These are phyloP conservation scores for Huntiella omanensis DNA, from an alignment of 2,329 filamentous ascomycete species.

Conservation along the genomic window DNA sequence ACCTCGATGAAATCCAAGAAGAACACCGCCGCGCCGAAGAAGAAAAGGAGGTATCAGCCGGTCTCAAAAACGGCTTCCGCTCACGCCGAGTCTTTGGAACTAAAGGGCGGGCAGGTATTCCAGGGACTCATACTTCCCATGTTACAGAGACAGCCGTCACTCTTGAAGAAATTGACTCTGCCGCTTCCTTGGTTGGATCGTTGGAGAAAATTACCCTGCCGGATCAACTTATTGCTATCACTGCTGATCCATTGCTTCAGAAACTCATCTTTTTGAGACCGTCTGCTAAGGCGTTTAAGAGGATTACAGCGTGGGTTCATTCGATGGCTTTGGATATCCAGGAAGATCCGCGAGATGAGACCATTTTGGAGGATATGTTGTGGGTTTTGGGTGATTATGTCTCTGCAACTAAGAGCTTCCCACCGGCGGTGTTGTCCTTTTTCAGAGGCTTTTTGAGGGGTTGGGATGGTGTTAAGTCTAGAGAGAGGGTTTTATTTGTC, in stretches of 20 bases:
- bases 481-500: slow-evolving; percentile 36
- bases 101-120: slow-evolving; percentile 29
- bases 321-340: slow-evolving; percentile 37
- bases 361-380: slow-evolving; percentile 33
- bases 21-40: slow-evolving; percentile 28
- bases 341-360: slow-evolving; percentile 29
- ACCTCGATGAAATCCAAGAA: slow-evolving; percentile 48
- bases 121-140: slow-evolving; percentile 54
- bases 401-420: slow-evolving; percentile 32
- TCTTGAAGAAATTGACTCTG: slow-evolving; percentile 61
- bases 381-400: slow-evolving; percentile 37
- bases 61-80: slow-evolving; percentile 16
- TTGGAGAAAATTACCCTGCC: slow-evolving; percentile 66
- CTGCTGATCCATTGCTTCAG: slow-evolving; percentile 59
- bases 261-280: slow-evolving; percentile 53
- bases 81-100: slow-evolving; percentile 39
- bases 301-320: slow-evolving; percentile 40
- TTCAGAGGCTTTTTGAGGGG: slow-evolving; percentile 32
- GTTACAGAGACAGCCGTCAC: slow-evolving; percentile 50
- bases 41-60: slow-evolving; percentile 16
- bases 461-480: slow-evolving; percentile 44
- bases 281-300: slow-evolving; percentile 28
- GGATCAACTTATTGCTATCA: slow-evolving; percentile 59
- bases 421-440: slow-evolving; percentile 29
- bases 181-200: slow-evolving; percentile 48